Conservation (phyloP, 768 basidiomycete species). For the Boletales sp. region DNA sequence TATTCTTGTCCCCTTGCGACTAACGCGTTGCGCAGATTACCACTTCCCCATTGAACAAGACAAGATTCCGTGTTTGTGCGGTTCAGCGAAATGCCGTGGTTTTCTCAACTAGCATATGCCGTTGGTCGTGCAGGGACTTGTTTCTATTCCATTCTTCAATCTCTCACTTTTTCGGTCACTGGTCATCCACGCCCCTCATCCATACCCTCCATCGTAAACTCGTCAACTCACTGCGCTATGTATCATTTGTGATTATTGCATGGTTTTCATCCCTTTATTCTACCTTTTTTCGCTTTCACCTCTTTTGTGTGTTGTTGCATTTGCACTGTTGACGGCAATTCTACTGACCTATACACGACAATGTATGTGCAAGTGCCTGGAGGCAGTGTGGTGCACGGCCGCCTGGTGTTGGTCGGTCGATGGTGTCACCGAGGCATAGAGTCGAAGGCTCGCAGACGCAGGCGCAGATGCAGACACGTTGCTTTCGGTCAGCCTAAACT, state of each 20-base stretch:
- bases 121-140: background rate
- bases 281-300: background rate
- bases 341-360: background rate
- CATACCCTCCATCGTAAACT: slow-evolving; percentile 18
- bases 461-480: too few relatives aligned
- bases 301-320: slow-evolving; percentile 2
- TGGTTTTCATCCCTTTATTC: background rate
- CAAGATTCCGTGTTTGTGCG: slow-evolving; percentile 91
- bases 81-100: slow-evolving; percentile 88
- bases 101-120: slow-evolving; percentile 78
- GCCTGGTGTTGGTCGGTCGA: background rate
- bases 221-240: slow-evolving; percentile 27
- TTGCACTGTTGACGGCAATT: slow-evolving; percentile 13
- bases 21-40: slow-evolving; percentile 61
- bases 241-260: slow-evolving; percentile 28
- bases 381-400: background rate
- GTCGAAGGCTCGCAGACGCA: too few relatives aligned
- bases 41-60: slow-evolving; percentile 99
- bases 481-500: too few relatives aligned
- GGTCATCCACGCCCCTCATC: slow-evolving; percentile 6
- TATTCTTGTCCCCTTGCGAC: background rate
- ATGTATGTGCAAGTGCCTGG: background rate
- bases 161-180: background rate
- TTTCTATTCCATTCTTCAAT: background rate
- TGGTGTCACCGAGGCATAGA: too few relatives aligned